phyloP scores from a whole-genome alignment of 352 stramenopile genomes.

The Globisporangium megalacanthum region DNA sequence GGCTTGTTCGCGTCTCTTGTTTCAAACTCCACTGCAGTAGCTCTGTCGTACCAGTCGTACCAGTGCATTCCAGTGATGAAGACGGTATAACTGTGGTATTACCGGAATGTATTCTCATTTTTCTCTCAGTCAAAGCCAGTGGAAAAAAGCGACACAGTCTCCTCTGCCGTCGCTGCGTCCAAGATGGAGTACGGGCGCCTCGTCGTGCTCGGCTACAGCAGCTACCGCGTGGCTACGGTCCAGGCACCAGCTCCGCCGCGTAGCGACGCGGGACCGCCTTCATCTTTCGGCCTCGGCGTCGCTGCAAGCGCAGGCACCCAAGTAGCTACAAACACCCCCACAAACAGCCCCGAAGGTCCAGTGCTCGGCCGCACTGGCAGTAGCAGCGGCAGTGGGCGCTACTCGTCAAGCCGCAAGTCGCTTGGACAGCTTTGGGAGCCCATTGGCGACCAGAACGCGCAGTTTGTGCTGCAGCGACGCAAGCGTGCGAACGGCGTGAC shows the following conservation, averaged over 20 bases:
- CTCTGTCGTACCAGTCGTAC: too few species aligned
- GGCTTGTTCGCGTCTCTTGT: too few species aligned
- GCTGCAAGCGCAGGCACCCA: not conserved
- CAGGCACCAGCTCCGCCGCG: slow-evolving; percentile 9
- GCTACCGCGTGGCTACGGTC: slow-evolving; percentile 64
- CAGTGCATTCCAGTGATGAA: too few species aligned
- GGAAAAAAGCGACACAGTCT: too few species aligned
- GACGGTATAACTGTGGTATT: too few species aligned
- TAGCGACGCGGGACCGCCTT: slow-evolving; percentile 14
- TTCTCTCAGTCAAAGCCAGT: too few species aligned
- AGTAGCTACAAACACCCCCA: not conserved
- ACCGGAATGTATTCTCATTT: too few species aligned
- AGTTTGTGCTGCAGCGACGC: slow-evolving; percentile 50
- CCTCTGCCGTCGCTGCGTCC: too few species aligned
- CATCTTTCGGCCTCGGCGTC: slow-evolving; percentile 31
- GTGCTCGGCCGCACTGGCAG: not conserved
- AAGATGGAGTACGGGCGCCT: slow-evolving; percentile 78
- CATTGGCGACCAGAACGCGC: slow-evolving; percentile 66
- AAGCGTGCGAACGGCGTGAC: slow-evolving; percentile 43
- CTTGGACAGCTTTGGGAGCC: slow-evolving; percentile 65
- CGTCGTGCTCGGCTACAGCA: slow-evolving; percentile 81
- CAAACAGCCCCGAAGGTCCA: not conserved
- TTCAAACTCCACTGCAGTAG: too few species aligned
- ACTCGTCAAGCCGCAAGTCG: slow-evolving; percentile 27
- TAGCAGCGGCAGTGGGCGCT: slow-evolving; percentile 4